A percentile compares a stretch with the other conserved stretches of the same genome.
These are phyloP conservation scores for Cyclaneusma minus DNA, from an alignment of 2,329 filamentous ascomycete species.

Conservation along the genomic window DNA sequence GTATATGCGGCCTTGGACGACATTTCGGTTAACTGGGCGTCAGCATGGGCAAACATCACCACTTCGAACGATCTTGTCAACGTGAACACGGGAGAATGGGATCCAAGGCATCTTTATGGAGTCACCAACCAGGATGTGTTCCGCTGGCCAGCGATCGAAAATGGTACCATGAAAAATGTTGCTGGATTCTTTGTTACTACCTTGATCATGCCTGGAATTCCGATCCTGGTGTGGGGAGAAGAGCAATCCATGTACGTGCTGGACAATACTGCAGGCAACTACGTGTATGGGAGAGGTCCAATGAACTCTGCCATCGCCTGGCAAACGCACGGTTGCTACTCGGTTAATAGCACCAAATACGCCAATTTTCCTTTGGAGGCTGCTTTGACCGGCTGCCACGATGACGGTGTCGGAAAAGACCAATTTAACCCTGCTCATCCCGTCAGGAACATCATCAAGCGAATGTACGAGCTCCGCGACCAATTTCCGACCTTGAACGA, in stretches of 20 bases:
- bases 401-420: constrained; percentile 40
- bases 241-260: constrained; percentile 50
- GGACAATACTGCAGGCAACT: constrained; percentile 48
- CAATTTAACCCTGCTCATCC: constrained; percentile 47
- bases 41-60: constrained; percentile 37
- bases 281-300: constrained; percentile 47
- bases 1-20: constrained; percentile 37
- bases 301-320: constrained; percentile 47
- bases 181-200: constrained; percentile 43
- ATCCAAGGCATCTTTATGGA: constrained; percentile 49
- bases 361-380: constrained; percentile 39
- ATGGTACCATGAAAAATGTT: constrained; percentile 40
- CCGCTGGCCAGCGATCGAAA: constrained; percentile 41
- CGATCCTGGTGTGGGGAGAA: constrained; percentile 45
- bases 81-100: constrained; percentile 41
- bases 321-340: constrained; percentile 50
- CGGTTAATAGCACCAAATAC: constrained; percentile 37
- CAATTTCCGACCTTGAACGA: constrained; percentile 42
- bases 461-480: constrained; percentile 43
- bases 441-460: constrained; percentile 42
- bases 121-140: constrained; percentile 52
- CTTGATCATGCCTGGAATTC: constrained; percentile 43
- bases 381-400: constrained; percentile 36
- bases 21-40: constrained; percentile 33
- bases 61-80: constrained; percentile 44